These are phyloP conservation scores for Thuja plicata DNA, from an alignment of 83 land plant genomes.

Conservation along the genomic window DNA sequence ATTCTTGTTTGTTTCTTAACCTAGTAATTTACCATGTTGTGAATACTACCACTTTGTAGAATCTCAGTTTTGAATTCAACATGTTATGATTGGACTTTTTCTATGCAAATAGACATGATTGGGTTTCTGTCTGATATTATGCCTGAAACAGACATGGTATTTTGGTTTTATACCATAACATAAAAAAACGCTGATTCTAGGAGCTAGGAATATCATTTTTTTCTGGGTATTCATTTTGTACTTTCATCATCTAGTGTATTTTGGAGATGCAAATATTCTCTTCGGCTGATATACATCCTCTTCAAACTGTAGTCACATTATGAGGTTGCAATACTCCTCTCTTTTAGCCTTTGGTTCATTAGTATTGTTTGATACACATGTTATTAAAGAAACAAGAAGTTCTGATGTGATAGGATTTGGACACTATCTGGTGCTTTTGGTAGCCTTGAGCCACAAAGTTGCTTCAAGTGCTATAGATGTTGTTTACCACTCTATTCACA, in stretches of 20 bases:
- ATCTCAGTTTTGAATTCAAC: not conserved
- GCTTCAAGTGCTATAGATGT: not conserved
- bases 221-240: no score
- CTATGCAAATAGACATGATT: not conserved
- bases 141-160: not conserved
- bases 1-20: not conserved
- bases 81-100: not conserved
- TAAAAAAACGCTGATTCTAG: no score
- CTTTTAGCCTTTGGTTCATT: not conserved
- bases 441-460: not conserved
- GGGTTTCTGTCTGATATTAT: not conserved
- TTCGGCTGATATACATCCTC: no score
- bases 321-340: no score
- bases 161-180: not conserved
- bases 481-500: not conserved
- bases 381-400: no score
- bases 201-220: no score
- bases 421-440: not conserved
- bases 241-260: no score
- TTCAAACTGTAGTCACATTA: no score
- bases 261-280: no score
- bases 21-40: not conserved
- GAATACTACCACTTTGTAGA: not conserved
- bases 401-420: not conserved
- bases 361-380: not conserved